Evolutionary conservation across 2,329 filamentous ascomycete genomes (phyloP).

Genomic region (Phaeosphaeria sp.): DNA sequence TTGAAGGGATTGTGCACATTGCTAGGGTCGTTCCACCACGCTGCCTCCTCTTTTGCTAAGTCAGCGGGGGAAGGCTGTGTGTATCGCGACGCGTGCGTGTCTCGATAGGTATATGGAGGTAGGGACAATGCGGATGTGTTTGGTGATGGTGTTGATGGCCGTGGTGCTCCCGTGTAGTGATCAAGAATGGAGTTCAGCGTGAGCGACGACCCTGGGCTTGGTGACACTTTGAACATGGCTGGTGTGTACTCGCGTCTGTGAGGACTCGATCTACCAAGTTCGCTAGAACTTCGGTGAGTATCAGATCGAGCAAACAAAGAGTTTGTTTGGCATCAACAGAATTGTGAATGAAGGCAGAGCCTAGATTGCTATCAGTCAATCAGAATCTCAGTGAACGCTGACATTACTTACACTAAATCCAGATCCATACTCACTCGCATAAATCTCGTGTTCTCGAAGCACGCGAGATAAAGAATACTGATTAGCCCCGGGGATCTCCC

Average conservation of each 20-base stretch:
- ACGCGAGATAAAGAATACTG: not conserved
- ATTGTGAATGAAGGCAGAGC: too few relatives aligned
- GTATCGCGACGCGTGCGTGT: not conserved
- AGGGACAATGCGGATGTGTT: not conserved
- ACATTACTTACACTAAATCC: too few relatives aligned
- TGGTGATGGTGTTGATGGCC: not conserved
- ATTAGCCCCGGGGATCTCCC: not conserved
- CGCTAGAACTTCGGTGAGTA: too few relatives aligned
- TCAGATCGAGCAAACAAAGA: too few relatives aligned
- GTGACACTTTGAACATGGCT: not conserved
- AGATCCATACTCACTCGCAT: too few relatives aligned
- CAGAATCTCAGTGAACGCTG: too few relatives aligned
- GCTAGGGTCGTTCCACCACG: slow-evolving; percentile 28
- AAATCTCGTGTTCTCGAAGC: not conserved
- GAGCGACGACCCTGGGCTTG: not conserved
- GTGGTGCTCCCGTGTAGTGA: not conserved
- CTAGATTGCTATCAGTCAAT: too few relatives aligned
- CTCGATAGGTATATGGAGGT: not conserved
- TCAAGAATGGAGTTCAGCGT: not conserved
- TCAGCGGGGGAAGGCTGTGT: not conserved
- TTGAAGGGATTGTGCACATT: slow-evolving; percentile 50
- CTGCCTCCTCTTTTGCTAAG: slow-evolving; percentile 4
- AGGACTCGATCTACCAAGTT: too few relatives aligned
- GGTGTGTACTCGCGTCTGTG: not conserved
- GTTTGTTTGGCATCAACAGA: not conserved